Base-by-base conservation (phyloP, 2,329 filamentous ascomycete species). In the Magnaporthiopsis incrustans region DNA sequence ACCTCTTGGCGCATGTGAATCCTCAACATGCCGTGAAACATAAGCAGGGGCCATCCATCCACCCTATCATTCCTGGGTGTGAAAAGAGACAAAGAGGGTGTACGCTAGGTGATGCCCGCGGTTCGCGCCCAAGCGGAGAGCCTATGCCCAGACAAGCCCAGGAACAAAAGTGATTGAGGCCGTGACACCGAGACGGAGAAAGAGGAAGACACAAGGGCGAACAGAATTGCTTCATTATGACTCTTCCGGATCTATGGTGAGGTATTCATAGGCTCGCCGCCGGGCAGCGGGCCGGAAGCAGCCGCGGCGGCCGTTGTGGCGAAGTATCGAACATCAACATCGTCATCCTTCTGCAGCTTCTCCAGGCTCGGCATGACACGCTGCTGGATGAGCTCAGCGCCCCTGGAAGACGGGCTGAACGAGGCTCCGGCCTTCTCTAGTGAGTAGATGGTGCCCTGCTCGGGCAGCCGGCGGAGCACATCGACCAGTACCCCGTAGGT, bases 241-340 rank as follows among this genome's bases (percentile, higher is more conserved):
- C 67, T 75, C 69, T 76, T 73, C 77, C 44, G 61, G 32, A 76
- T 82, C 81, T 86, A 86, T 79, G 84, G 84, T 75, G 83, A 85
- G 71, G 84, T 87, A 78, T 85, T 86, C 84, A 87, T 87, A 50
- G 84, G 84, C 70, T 86, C 84, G 65, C 82, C 82, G 65, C 79
- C 77, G 64, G 75, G 72, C 69, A 74, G 73, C 63, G 73, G 69
- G 59, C 80, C 81, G 61, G 78, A 78, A 65, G 83, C 82, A 62
- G 78, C 79, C 76, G 85, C 87, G 66, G 89, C 89, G 61, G 95
- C 94, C 68, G 91, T 96, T 67, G 92, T 96, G 68, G 95, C 95
- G 79, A 97, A 99, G 82, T 94, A 99, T 76, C 95, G 88, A 73
- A 99, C 95, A 79, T 99, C 95, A 70, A 98, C 94, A 79, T 99